phyloP scores from a whole-genome alignment of 2,329 filamentous ascomycete genomes.

The Exophiala mesophila region DNA sequence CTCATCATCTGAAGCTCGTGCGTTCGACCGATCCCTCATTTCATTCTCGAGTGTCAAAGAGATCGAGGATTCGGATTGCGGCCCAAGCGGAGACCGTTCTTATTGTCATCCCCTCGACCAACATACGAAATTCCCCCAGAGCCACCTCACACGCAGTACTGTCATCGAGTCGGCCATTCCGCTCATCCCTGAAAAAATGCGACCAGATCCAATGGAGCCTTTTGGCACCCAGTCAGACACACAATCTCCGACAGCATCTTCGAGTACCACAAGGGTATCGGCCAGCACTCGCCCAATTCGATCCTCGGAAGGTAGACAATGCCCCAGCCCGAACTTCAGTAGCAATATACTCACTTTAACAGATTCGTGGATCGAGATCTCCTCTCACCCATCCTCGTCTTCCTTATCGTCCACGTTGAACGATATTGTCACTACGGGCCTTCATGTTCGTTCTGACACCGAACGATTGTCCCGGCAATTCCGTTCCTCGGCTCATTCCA shows the following conservation, averaged over 20 bases:
- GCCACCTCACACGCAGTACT: no score
- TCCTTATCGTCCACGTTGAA: slow-evolving; percentile 72
- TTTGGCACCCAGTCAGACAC: slow-evolving; percentile 14
- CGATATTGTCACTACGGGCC: slow-evolving; percentile 84
- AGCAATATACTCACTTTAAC: slow-evolving; percentile 42
- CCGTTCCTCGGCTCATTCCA: slow-evolving; percentile 30
- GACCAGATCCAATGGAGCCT: slow-evolving; percentile 19
- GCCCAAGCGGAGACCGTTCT: no score
- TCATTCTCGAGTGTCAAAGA: no score
- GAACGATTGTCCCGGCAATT: slow-evolving; percentile 57
- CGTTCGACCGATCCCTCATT: no score
- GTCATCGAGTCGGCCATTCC: no score
- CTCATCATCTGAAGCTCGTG: no score
- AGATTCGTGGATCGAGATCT: slow-evolving; percentile 97
- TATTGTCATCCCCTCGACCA: no score
- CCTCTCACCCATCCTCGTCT: slow-evolving; percentile 87
- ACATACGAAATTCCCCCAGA: no score
- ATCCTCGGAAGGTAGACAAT: slow-evolving; percentile 25
- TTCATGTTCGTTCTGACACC: slow-evolving; percentile 63
- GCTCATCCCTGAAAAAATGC: no score
- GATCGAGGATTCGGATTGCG: no score
- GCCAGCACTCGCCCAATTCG: slow-evolving; percentile 20
- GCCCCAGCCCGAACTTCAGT: slow-evolving; percentile 20
- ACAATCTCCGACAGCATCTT: slow-evolving; percentile 8
- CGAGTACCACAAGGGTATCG: slow-evolving; percentile 3